Evolutionary conservation across 2,329 filamentous ascomycete genomes (phyloP).

Genomic region (Exophiala xenobiotica): DNA sequence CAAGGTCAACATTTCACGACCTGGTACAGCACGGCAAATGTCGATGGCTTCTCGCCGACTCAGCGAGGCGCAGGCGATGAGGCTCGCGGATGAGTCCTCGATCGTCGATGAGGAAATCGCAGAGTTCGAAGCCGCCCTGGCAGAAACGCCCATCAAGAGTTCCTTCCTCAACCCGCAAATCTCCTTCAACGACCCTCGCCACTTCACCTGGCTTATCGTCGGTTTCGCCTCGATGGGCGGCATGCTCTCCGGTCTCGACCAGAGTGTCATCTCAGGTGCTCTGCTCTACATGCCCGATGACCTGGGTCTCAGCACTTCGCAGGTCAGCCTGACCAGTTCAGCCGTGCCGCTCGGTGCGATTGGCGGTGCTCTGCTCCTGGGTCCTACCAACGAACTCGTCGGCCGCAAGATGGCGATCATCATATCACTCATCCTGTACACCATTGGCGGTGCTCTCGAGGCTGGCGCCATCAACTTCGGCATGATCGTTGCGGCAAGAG

Average conservation of each 20-base stretch:
- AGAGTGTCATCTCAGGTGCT: constrained; percentile 70
- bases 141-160: constrained; percentile 25
- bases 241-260: constrained; percentile 69
- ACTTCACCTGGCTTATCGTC: constrained; percentile 68
- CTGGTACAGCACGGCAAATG: constrained; percentile 2
- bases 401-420: constrained; percentile 69
- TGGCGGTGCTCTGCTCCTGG: constrained; percentile 65
- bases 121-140: constrained; percentile 35
- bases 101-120: constrained; percentile 37
- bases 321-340: constrained; percentile 67
- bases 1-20: background rate
- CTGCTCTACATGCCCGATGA: constrained; percentile 65
- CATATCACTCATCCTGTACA: constrained; percentile 68
- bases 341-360: constrained; percentile 72
- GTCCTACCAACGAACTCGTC: constrained; percentile 65
- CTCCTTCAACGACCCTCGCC: constrained; percentile 59
- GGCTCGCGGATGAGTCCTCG: constrained; percentile 24
- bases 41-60: constrained; percentile 24
- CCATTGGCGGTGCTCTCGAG: constrained; percentile 66
- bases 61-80: constrained; percentile 27
- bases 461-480: constrained; percentile 67
- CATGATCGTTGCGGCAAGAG: constrained; percentile 68
- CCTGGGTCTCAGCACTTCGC: constrained; percentile 53
- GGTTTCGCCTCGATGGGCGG: constrained; percentile 75
- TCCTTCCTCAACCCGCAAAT: constrained; percentile 40